Percentiles rank a stretch among this genome's conserved stretches.
Conservation (phyloP, 2,329 filamentous ascomycete species). For the Pezicula radicicola region DNA sequence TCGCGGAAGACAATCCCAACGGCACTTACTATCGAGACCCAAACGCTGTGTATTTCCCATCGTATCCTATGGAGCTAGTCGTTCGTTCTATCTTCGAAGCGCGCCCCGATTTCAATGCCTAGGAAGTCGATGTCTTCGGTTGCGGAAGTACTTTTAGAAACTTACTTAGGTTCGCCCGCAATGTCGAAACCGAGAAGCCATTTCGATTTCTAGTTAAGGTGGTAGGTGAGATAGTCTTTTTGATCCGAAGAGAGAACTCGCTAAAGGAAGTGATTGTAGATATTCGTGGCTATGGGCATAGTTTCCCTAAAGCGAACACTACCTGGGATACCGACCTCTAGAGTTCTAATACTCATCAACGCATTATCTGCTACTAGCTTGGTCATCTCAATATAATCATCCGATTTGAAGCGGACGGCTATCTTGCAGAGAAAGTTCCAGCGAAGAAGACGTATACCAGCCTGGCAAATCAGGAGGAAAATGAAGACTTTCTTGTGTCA, state of each 20-base stretch:
- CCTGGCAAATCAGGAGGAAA: conserved; percentile 1
- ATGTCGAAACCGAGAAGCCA: conserved; percentile 32
- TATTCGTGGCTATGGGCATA: conserved; percentile 61
- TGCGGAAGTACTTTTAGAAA: conserved; percentile 61
- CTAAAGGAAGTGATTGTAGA: conserved; percentile 52
- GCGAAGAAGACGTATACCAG: conserved; percentile 1
- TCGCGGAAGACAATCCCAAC: background rate
- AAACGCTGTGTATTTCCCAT: conserved; percentile 38
- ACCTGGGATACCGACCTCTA: conserved; percentile 54
- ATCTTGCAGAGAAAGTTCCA: conserved; percentile 22
- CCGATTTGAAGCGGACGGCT: conserved; percentile 58
- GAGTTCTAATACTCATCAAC: conserved; percentile 58
- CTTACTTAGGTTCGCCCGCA: conserved; percentile 52
- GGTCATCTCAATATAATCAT: conserved; percentile 48
- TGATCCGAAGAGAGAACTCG: conserved; percentile 59
- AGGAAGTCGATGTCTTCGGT: conserved; percentile 50
- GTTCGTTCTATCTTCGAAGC: conserved; percentile 35
- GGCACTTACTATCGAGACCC: conserved; percentile 33
- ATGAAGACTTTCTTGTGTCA: conserved; percentile 3
- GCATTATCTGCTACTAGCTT: conserved; percentile 57
- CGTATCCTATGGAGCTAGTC: conserved; percentile 37
- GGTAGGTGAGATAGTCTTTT: conserved; percentile 56
- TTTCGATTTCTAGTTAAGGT: conserved; percentile 60
- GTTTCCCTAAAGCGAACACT: conserved; percentile 65
- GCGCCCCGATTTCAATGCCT: conserved; percentile 31